phyloP scores from a whole-genome alignment of 2,329 filamentous ascomycete genomes.

The Hortaea werneckii region DNA sequence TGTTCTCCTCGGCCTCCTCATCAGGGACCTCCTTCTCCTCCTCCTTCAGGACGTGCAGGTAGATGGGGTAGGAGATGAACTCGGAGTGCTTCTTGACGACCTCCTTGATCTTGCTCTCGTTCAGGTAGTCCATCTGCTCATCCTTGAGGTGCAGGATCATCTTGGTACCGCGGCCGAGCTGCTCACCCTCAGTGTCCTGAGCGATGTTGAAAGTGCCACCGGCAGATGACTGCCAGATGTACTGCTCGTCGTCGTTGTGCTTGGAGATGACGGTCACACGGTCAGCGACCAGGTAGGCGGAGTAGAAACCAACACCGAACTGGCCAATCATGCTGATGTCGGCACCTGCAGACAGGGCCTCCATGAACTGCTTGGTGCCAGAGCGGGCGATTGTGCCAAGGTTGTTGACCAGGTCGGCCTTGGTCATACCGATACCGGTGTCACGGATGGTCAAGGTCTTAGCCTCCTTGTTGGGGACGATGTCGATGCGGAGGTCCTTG shows the following conservation, averaged over 20 bases:
- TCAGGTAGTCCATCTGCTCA: slow-evolving; percentile 95
- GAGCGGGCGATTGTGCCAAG: slow-evolving; percentile 98
- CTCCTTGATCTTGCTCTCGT: slow-evolving; percentile 99
- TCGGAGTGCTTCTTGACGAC: slow-evolving; percentile 99
- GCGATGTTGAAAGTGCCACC: slow-evolving; percentile 94
- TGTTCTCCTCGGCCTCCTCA: slow-evolving; percentile 71
- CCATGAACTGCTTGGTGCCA: slow-evolving; percentile 99
- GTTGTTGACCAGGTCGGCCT: slow-evolving; percentile 99
- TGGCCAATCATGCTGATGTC: slow-evolving; percentile 99
- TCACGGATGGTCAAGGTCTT: slow-evolving; percentile 97
- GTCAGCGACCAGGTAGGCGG: slow-evolving; percentile 97
- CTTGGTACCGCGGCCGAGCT: slow-evolving; percentile 88
- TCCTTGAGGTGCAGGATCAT: slow-evolving; percentile 99
- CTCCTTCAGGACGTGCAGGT: slow-evolving; percentile 99
- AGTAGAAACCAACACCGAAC: slow-evolving; percentile 99
- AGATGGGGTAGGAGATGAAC: slow-evolving; percentile 99
- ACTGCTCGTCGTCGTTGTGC: slow-evolving; percentile 99
- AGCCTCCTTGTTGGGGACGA: slow-evolving; percentile 93
- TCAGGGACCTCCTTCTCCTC: slow-evolving; percentile 97
- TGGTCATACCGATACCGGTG: slow-evolving; percentile 99
- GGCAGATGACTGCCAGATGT: slow-evolving; percentile 96
- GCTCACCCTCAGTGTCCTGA: slow-evolving; percentile 82
- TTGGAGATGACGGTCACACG: slow-evolving; percentile 92
- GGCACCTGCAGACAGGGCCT: slow-evolving; percentile 93
- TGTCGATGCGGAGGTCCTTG: slow-evolving; percentile 98